phyloP scores from a whole-genome alignment of 2,329 filamentous ascomycete genomes.

The Apiospora hydei region DNA sequence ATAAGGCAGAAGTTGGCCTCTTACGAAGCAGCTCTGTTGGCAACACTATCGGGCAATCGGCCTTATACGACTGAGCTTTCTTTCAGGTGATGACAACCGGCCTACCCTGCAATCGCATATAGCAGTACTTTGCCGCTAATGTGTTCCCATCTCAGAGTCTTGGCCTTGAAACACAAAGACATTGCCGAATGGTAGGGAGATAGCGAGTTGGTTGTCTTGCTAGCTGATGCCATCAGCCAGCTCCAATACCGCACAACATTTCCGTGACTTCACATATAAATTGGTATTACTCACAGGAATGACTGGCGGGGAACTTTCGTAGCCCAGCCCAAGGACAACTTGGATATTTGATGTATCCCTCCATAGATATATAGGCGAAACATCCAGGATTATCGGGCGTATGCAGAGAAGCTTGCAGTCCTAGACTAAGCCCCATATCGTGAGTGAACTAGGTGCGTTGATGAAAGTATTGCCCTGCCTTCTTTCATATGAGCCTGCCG shows the following conservation, averaged over 20 bases:
- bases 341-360: background rate
- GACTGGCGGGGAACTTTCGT: too few relatives aligned
- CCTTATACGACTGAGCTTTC: background rate
- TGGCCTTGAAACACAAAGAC: background rate
- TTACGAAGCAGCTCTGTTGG: background rate
- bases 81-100: background rate
- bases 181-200: background rate
- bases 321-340: background rate
- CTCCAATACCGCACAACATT: too few relatives aligned
- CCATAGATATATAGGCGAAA: background rate
- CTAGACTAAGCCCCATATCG: background rate
- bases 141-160: background rate
- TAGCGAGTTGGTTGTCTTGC: background rate
- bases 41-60: background rate
- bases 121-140: background rate
- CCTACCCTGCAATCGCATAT: background rate
- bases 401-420: background rate
- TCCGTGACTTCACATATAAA: background rate
- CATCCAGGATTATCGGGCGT: background rate
- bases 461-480: background rate
- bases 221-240: background rate
- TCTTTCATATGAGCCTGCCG: background rate
- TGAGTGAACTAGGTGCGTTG: background rate
- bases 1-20: too few relatives aligned
- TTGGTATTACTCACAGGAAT: too few relatives aligned